These are phyloP conservation scores for Paramyrothecium sp. DNA, from an alignment of 2,329 filamentous ascomycete species.

Conservation along the genomic window DNA sequence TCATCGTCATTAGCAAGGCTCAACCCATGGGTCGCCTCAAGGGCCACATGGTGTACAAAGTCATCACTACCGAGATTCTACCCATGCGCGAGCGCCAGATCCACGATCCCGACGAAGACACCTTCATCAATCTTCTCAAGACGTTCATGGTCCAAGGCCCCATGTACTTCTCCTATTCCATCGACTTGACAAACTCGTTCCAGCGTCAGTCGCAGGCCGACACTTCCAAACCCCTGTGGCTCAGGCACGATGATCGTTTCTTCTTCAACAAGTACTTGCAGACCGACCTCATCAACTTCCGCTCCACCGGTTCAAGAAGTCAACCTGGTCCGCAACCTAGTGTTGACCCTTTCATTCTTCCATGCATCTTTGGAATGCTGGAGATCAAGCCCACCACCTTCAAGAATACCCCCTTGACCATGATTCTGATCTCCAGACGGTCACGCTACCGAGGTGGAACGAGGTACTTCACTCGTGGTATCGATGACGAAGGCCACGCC, in stretches of 20 bases:
- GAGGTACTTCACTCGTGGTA: slow-evolving; percentile 89
- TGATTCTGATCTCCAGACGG: slow-evolving; percentile 83
- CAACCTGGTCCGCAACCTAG: slow-evolving; percentile 70
- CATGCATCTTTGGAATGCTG: slow-evolving; percentile 94
- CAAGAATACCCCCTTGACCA: slow-evolving; percentile 80
- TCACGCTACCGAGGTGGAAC: slow-evolving; percentile 88
- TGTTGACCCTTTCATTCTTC: slow-evolving; percentile 88
- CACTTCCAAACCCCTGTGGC: slow-evolving; percentile 75
- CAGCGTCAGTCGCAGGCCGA: slow-evolving; percentile 85
- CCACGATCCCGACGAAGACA: slow-evolving; percentile 91
- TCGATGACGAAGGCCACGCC: slow-evolving; percentile 92
- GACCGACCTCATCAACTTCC: slow-evolving; percentile 87
- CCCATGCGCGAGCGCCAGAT: slow-evolving; percentile 90
- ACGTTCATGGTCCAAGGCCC: slow-evolving; percentile 78
- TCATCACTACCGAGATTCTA: slow-evolving; percentile 87
- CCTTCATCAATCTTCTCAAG: slow-evolving; percentile 80
- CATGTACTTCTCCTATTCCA: slow-evolving; percentile 97
- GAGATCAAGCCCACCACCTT: slow-evolving; percentile 84
- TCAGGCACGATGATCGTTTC: slow-evolving; percentile 91
- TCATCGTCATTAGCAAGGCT: slow-evolving; percentile 93
- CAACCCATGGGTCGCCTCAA: slow-evolving; percentile 87
- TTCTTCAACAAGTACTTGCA: slow-evolving; percentile 98
- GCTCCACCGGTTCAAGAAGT: slow-evolving; percentile 60
- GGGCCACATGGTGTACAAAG: slow-evolving; percentile 94
- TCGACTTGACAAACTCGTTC: slow-evolving; percentile 95